Percentiles rank a stretch among this genome's conserved stretches.
Evolutionary conservation across 495 filamentous ascomycete species (phyloP).

Genomic region (Oleoguttula mirabilis): DNA sequence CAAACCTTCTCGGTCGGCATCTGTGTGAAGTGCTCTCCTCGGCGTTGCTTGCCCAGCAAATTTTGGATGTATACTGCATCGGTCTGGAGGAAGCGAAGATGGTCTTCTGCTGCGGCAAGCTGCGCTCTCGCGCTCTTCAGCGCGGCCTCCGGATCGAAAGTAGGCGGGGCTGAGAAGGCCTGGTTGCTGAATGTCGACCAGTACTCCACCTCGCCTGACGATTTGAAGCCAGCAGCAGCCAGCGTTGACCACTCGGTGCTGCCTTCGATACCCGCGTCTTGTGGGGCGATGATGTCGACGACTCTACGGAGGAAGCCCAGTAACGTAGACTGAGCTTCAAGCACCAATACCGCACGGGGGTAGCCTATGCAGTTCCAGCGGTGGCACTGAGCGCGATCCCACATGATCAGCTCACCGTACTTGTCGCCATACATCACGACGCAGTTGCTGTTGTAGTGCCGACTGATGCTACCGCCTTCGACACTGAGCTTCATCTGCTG

Average conservation of each 20-base stretch:
- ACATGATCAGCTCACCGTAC: neutral
- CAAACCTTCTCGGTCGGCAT: too few species aligned
- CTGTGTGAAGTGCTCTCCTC: too few species aligned
- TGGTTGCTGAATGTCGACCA: neutral
- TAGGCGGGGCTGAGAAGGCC: neutral
- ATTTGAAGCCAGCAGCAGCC: neutral
- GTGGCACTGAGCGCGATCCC: neutral
- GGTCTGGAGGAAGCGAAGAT: neutral
- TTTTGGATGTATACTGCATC: too few species aligned
- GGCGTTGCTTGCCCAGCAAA: too few species aligned
- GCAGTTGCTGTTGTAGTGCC: neutral
- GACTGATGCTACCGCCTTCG: neutral
- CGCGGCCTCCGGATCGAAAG: neutral
- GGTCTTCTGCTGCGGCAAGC: neutral
- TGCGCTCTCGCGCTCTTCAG: neutral
- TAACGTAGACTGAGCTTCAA: conserved; percentile 2
- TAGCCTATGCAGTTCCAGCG: conserved; percentile 1
- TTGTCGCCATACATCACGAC: conserved; percentile 3
- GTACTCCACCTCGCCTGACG: neutral
- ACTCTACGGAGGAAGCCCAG: neutral
- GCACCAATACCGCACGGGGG: neutral
- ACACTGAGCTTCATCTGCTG: neutral
- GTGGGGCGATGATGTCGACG: neutral
- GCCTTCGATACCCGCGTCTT: neutral
- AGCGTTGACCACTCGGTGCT: neutral